phyloP scores from a whole-genome alignment of 768 basidiomycete species.

The Phlebiopsis gigantea region DNA sequence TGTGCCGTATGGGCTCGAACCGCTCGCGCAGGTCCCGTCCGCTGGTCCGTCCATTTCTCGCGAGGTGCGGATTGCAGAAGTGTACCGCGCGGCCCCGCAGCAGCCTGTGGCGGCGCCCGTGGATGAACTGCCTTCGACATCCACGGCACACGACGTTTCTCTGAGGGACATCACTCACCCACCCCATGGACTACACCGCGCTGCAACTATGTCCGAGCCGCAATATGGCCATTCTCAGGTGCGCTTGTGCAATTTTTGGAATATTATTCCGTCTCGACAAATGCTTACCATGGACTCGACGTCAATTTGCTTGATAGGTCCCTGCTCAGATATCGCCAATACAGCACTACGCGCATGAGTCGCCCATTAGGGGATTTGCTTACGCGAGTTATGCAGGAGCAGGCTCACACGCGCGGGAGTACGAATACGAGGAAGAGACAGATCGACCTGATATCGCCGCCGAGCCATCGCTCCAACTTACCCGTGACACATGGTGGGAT shows the following conservation, averaged over 20 bases:
- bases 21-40: not conserved
- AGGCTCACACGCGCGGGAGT: not conserved
- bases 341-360: slow-evolving; percentile 1
- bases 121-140: not conserved
- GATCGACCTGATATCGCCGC: slow-evolving; percentile 18
- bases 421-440: slow-evolving; percentile 5
- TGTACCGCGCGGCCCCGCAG: slow-evolving; percentile 7
- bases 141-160: not conserved
- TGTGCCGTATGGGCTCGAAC: not conserved
- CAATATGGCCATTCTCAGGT: slow-evolving; percentile 9
- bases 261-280: slow-evolving; percentile 1
- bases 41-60: not conserved
- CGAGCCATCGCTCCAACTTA: slow-evolving; percentile 62
- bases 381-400: slow-evolving; percentile 3
- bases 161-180: slow-evolving; percentile 7
- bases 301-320: not conserved
- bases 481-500: slow-evolving; percentile 79
- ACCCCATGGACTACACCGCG: slow-evolving; percentile 2
- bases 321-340: slow-evolving; percentile 3
- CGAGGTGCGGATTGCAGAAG: slow-evolving; percentile 1
- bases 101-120: slow-evolving; percentile 1
- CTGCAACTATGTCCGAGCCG: slow-evolving; percentile 9
- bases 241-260: not conserved
- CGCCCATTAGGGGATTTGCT: not conserved
- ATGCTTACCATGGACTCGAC: not conserved